Evolutionary conservation across 2,329 filamentous ascomycete species (phyloP), one percentile per base, ranked within the genome.

Genomic region (Pyrenochaeta sp.): DNA sequence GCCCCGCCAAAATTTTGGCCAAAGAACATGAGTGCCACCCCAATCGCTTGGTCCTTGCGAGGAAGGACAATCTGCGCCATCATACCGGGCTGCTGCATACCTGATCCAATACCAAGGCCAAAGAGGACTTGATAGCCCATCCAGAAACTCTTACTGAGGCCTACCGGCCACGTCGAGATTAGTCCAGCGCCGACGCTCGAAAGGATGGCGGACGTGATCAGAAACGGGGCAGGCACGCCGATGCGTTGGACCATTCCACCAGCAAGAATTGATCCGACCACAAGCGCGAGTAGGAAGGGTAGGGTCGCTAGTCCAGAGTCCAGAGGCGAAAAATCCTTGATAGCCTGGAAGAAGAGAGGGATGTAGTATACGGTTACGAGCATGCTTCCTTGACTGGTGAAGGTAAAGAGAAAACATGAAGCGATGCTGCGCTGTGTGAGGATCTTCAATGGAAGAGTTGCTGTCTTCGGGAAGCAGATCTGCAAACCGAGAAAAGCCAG

Each of bases 171-270:
- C 6, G 78, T 80, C 0, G 72, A 64, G 9, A 81, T 64, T 6
- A 81, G 56, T 2, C 77, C 79, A 2, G 74, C 71, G 19, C 78
- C 79, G 45, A 19, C 13, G 8, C 36, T 39, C 36, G 36, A 4
- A 6, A 39, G 15, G 2, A 39, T 54, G 0, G 68, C 54, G 2
- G 68, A 72, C 7, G 65, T 55, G 43, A 78, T 72, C 62, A 81
- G 72, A 62, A 80, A 79, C 3, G 79, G 79, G 0, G 77, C 77
- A 58, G 79, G 79, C 64, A 80, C 80, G 30, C 79, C 80, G 6
- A 79, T 27, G 1, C 59, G 56, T 9, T 74, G 74, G 42, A 80
- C 71, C 25, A 72, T 15, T 7, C 61, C 71, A 19, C 77, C 79
- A 8, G 61, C 58, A 5, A 66, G 12, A 10, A 72, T 60, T 2